Base-by-base conservation (phyloP, 192 early-diverging fungal genomes). In the Diversispora epigaea region DNA sequence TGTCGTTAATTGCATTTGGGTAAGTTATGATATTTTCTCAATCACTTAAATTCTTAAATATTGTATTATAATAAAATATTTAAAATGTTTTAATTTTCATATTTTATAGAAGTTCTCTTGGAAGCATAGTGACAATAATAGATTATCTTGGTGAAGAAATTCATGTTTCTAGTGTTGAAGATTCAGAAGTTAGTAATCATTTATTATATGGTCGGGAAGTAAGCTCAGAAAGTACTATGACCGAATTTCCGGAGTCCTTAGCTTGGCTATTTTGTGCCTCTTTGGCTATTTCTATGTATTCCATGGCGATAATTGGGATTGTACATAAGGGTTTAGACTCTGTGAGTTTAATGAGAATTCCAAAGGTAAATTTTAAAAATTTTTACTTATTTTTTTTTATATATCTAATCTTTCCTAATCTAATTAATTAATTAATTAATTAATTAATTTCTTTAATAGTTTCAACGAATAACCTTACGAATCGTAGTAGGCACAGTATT, bases 281-380 rank as follows among this genome's bases (percentile, higher is more conserved):
- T 7, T 71, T 73, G n/a, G 50, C 70, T 3, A 6, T 77, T 44
- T 9, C 71, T 32, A 49, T 72, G n/a, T 77, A 52, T 54, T 77
- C 57, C 43, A 55, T 77, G 76, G 76, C 56, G 9, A 32, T 47
- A 12, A 73, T 77, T 47, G 76, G 71, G 25, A 25, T 73, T n/a
- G 44, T 70, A 56, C 76, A 77, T 52, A 70, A 77, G 49, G 62
- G 76, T 47, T 65, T 77, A 43, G 76, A 77, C 45, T 8, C 40
- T 21, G 71, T 49, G 40, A 32, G 63, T 77, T 63, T 11, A 14
- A 44, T 63, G 25, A 73, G 62, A 54, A 63, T 77, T 56, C 55
- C 60, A 49, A 77, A 77, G 76, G 76, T 77, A 45, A 63, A 56
- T 50, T 15, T 15, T 8, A 32, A 55, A 15, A 25, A 25, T 65